Percentiles rank a stretch among this genome's conserved stretches.
Conservation (phyloP, 495 filamentous ascomycete species). For the Schizothecium vesticola region DNA sequence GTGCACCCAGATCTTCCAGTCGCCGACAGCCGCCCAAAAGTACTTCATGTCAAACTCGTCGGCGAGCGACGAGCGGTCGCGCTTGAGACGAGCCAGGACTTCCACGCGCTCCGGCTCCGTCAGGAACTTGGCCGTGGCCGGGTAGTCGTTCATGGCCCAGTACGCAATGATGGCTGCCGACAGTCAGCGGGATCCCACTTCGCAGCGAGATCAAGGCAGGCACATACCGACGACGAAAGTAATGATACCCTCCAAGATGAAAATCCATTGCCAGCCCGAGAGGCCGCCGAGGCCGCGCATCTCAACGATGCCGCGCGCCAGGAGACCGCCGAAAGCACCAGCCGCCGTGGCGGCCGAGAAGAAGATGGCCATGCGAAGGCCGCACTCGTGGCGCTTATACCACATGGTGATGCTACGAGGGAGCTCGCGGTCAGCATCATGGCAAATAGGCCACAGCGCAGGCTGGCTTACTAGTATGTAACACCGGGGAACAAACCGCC, state of each 20-base stretch:
- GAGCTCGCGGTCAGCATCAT: background rate
- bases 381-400: slow-evolving; percentile 60
- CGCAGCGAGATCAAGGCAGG: background rate
- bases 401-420: slow-evolving; percentile 56
- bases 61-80: slow-evolving; percentile 68
- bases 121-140: slow-evolving; percentile 69
- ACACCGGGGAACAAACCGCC: slow-evolving; percentile 79
- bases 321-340: slow-evolving; percentile 72
- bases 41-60: slow-evolving; percentile 70
- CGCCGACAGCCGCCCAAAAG: slow-evolving; percentile 64
- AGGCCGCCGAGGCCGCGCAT: slow-evolving; percentile 62
- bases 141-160: slow-evolving; percentile 75
- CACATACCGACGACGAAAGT: slow-evolving; percentile 54
- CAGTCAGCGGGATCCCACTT: background rate
- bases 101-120: slow-evolving; percentile 58
- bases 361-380: slow-evolving; percentile 71
- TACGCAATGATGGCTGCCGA: slow-evolving; percentile 53
- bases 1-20: slow-evolving; percentile 72
- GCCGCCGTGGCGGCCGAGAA: slow-evolving; percentile 74
- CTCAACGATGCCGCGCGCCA: slow-evolving; percentile 61
- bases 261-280: slow-evolving; percentile 72
- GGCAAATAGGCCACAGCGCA: background rate
- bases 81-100: slow-evolving; percentile 59
- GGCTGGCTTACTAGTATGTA: slow-evolving; percentile 51
- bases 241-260: slow-evolving; percentile 62